A percentile compares a stretch with the other conserved stretches of the same genome.
These are phyloP conservation scores for Populus euphratica DNA, from an alignment of 345 rosid species.

Conservation along the genomic window DNA sequence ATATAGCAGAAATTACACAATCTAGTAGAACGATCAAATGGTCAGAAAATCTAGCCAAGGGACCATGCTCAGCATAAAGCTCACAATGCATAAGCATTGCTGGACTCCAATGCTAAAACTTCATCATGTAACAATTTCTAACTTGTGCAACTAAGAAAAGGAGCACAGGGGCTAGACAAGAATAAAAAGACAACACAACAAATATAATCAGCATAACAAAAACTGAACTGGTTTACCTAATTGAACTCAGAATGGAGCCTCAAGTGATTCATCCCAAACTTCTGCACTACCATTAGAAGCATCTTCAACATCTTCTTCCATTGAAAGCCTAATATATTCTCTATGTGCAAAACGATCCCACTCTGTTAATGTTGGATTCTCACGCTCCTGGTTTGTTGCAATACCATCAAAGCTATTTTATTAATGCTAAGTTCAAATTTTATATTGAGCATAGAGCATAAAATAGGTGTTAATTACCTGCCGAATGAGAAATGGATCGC, in stretches of 20 bases:
- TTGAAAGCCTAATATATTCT: constrained; percentile 93
- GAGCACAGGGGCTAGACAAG: not conserved
- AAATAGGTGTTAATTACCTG: constrained; percentile 50
- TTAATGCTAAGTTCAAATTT: not conserved
- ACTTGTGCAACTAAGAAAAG: not conserved
- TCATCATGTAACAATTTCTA: not conserved
- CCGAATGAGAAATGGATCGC: constrained; percentile 95
- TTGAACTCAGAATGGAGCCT: constrained; percentile 76
- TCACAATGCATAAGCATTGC: not conserved
- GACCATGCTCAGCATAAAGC: not conserved
- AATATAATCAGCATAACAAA: not conserved
- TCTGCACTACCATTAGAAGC: constrained; percentile 97
- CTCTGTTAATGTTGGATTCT: constrained; percentile 91
- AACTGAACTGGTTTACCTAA: constrained; percentile 22
- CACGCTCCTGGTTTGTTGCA: constrained; percentile 67
- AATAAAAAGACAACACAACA: not conserved
- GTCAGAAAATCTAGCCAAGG: not conserved
- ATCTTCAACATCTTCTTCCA: constrained; percentile 99
- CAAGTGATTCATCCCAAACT: constrained; percentile 97
- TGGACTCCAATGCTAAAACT: not conserved
- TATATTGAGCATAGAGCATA: not conserved
- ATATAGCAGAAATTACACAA: not conserved
- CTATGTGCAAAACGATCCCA: constrained; percentile 99
- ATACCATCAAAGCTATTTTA: not conserved
- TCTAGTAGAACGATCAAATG: not conserved